These are phyloP conservation scores for Volvox reticuliferus DNA, from an alignment of 139 green algal species.

Conservation along the genomic window DNA sequence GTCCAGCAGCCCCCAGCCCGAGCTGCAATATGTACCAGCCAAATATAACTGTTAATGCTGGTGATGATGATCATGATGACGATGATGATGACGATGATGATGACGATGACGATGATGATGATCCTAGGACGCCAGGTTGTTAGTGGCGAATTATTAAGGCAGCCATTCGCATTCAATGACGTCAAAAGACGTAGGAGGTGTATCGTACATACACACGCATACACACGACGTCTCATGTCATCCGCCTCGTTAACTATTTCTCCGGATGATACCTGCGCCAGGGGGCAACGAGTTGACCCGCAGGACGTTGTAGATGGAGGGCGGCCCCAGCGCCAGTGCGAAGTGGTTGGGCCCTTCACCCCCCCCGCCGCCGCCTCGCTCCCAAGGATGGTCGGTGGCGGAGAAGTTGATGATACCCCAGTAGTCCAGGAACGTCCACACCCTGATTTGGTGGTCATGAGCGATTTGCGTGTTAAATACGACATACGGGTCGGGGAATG, in stretches of 20 bases:
- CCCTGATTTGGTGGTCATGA: constrained; percentile 41
- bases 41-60: too few relatives aligned
- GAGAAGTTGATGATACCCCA: constrained; percentile 95
- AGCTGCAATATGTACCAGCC: too few relatives aligned
- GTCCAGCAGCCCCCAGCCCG: too few relatives aligned
- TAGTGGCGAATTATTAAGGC: too few relatives aligned
- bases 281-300: not conserved
- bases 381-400: constrained; percentile 20
- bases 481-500: too few relatives aligned
- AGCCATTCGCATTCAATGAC: too few relatives aligned
- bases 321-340: not conserved
- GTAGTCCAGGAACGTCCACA: constrained; percentile 85
- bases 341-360: constrained; percentile 6
- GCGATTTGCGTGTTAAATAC: too few relatives aligned
- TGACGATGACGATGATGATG: too few relatives aligned
- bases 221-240: not conserved
- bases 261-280: not conserved
- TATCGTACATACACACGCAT: not conserved
- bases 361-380: not conserved
- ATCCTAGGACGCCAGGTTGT: too few relatives aligned
- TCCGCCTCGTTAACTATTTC: not conserved
- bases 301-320: not conserved
- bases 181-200: too few relatives aligned
- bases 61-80: too few relatives aligned
- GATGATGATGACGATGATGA: too few relatives aligned